A percentile compares a stretch with the other conserved stretches of the same genome.
Evolutionary conservation across 1,139 yeast species (phyloP).

Genomic region (Taiozyma sp.): DNA sequence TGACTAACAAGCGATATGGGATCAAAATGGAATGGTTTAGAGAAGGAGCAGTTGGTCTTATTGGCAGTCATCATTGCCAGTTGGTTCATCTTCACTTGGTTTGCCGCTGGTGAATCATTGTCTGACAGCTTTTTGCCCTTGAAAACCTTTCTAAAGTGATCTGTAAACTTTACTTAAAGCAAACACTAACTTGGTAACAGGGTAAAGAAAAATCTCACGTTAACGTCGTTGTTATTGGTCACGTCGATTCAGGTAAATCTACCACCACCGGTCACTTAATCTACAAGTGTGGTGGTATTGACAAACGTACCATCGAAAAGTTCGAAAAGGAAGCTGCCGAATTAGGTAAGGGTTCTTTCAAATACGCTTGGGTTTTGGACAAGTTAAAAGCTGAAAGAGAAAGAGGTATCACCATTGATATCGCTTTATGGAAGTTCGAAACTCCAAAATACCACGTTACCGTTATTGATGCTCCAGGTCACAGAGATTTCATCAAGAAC

Average conservation of each 20-base stretch:
- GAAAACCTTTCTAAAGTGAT: neutral
- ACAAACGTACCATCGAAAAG: constrained; percentile 98
- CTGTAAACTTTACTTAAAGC: neutral
- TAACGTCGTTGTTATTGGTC: constrained; percentile 99
- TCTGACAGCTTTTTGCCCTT: neutral
- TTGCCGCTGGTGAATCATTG: neutral
- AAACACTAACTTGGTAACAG: constrained; percentile 25
- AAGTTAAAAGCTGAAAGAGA: constrained; percentile 95
- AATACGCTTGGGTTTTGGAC: constrained; percentile 97
- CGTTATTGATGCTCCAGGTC: constrained; percentile 94
- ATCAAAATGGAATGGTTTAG: neutral
- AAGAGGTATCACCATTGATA: constrained; percentile 96
- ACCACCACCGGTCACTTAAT: constrained; percentile 99
- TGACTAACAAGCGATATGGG: neutral
- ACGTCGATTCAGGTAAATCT: constrained; percentile 99
- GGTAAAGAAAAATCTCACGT: constrained; percentile 97
- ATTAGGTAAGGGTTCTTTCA: constrained; percentile 97
- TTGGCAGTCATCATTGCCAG: neutral
- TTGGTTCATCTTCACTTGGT: neutral
- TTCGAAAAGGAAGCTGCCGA: constrained; percentile 99
- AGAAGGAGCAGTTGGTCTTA: neutral
- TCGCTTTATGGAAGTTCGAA: constrained; percentile 95
- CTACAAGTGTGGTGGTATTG: constrained; percentile 91
- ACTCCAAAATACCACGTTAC: constrained; percentile 92
- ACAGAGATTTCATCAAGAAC: constrained; percentile 95